These are phyloP conservation scores for Starmerella kuoi DNA, from an alignment of 805 yeast genomes.

Conservation along the genomic window DNA sequence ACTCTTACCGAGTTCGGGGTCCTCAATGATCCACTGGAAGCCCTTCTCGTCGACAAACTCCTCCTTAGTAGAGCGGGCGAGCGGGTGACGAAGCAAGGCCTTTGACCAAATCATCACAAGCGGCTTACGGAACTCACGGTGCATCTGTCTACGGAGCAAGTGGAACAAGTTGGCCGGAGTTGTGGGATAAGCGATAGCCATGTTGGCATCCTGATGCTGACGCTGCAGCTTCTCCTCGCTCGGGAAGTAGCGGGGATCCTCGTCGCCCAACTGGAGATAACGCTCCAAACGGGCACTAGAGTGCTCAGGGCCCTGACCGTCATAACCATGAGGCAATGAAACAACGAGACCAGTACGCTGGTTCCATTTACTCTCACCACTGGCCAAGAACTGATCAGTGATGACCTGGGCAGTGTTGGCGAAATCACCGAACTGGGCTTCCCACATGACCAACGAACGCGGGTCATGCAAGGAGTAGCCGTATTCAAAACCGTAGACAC, in stretches of 20 bases:
- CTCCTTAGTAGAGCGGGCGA: constrained; percentile 71
- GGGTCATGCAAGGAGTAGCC: constrained; percentile 98
- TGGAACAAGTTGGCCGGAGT: constrained; percentile 97
- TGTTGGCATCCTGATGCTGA: constrained; percentile 97
- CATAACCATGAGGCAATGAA: constrained; percentile 97
- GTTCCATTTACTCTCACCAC: constrained; percentile 97
- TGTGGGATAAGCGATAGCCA: constrained; percentile 96
- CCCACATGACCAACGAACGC: constrained; percentile 96
- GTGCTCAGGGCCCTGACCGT: constrained; percentile 99
- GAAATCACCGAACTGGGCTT: constrained; percentile 99
- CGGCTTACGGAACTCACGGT: constrained; percentile 89
- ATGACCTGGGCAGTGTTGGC: constrained; percentile 99
- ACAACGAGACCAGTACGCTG: constrained; percentile 95
- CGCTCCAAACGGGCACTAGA: constrained; percentile 96
- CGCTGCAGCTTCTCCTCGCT: constrained; percentile 74
- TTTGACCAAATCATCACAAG: constrained; percentile 81
- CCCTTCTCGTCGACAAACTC: constrained; percentile 80
- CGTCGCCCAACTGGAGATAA: constrained; percentile 88
- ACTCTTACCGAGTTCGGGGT: constrained; percentile 66
- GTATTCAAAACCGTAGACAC: constrained; percentile 98
- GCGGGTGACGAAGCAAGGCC: constrained; percentile 89
- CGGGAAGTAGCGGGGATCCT: constrained; percentile 93
- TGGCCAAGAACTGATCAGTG: constrained; percentile 89
- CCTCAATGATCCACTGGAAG: constrained; percentile 97
- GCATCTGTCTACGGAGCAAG: constrained; percentile 95